These are phyloP conservation scores for Fusarium sp. DNA, from an alignment of 2,329 filamentous ascomycete genomes.

Conservation along the genomic window DNA sequence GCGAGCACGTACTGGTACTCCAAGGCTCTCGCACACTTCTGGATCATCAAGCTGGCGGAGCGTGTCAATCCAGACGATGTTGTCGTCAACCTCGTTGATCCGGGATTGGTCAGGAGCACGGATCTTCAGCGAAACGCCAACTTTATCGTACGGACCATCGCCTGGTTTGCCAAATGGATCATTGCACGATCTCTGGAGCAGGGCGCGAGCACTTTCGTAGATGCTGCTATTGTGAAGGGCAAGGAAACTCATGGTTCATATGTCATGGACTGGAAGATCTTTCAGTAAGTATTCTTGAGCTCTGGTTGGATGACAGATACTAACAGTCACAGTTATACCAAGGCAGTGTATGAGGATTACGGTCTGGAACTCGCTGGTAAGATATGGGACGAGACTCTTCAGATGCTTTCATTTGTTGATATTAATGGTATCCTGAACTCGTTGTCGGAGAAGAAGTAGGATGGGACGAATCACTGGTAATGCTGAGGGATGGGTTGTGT, in stretches of 20 bases:
- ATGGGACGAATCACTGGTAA: not conserved
- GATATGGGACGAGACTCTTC: conserved; percentile 55
- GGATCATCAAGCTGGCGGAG: conserved; percentile 52
- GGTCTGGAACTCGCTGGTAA: conserved; percentile 50
- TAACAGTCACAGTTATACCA: conserved; percentile 46
- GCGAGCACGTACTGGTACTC: conserved; percentile 40
- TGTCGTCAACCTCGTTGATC: conserved; percentile 60
- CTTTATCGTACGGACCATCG: conserved; percentile 26
- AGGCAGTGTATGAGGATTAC: conserved; percentile 49
- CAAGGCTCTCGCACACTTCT: conserved; percentile 52
- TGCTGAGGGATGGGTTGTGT: not conserved
- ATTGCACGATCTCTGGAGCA: conserved; percentile 22
- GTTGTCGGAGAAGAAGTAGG: not conserved
- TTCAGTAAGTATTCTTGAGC: conserved; percentile 30
- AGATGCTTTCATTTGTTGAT: conserved; percentile 50
- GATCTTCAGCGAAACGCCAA: conserved; percentile 50
- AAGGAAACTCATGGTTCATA: conserved; percentile 40
- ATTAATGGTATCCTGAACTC: conserved; percentile 31
- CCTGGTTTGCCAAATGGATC: conserved; percentile 14
- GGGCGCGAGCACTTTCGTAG: conserved; percentile 35
- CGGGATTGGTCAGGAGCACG: conserved; percentile 58
- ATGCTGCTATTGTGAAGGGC: conserved; percentile 37
- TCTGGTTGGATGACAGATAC: not conserved
- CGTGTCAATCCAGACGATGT: conserved; percentile 55
- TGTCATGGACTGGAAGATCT: conserved; percentile 42